These are phyloP conservation scores for Arxiozyma bovina DNA, from an alignment of 1,139 yeast genomes.

Conservation along the genomic window DNA sequence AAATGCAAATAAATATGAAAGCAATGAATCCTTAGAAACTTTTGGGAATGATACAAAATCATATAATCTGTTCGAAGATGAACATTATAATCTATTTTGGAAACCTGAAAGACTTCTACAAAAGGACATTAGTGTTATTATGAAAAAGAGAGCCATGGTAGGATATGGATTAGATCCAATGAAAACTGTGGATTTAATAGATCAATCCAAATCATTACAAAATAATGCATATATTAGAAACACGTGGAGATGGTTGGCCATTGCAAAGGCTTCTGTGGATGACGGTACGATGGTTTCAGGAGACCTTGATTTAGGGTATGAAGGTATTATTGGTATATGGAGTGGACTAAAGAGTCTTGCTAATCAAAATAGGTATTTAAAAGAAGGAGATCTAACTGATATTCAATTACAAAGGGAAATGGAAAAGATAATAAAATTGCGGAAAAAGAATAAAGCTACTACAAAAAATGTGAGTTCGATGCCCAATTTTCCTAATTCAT, in stretches of 20 bases:
- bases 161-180: slow-evolving; percentile 73
- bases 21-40: slow-evolving; percentile 19
- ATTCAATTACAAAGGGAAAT: slow-evolving; percentile 40
- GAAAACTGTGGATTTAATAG: slow-evolving; percentile 54
- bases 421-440: slow-evolving; percentile 31
- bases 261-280: slow-evolving; percentile 58
- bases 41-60: slow-evolving; percentile 19
- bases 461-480: slow-evolving; percentile 19
- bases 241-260: slow-evolving; percentile 85
- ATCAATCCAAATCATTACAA: slow-evolving; percentile 42
- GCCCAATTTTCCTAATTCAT: slow-evolving; percentile 26
- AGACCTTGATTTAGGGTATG: slow-evolving; percentile 68
- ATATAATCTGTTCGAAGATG: slow-evolving; percentile 15
- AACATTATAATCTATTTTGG: slow-evolving; percentile 22
- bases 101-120: slow-evolving; percentile 36
- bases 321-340: slow-evolving; percentile 90
- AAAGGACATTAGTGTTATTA: slow-evolving; percentile 58
- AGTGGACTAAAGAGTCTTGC: slow-evolving; percentile 60
- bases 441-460: slow-evolving; percentile 23
- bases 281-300: slow-evolving; percentile 63
- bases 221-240: slow-evolving; percentile 55
- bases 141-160: slow-evolving; percentile 57
- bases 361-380: slow-evolving; percentile 43
- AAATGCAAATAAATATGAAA: slow-evolving; percentile 9
- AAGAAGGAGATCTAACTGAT: slow-evolving; percentile 35